Base-by-base conservation (phyloP, 129 eudicot species). In the Escallonia rubra region DNA sequence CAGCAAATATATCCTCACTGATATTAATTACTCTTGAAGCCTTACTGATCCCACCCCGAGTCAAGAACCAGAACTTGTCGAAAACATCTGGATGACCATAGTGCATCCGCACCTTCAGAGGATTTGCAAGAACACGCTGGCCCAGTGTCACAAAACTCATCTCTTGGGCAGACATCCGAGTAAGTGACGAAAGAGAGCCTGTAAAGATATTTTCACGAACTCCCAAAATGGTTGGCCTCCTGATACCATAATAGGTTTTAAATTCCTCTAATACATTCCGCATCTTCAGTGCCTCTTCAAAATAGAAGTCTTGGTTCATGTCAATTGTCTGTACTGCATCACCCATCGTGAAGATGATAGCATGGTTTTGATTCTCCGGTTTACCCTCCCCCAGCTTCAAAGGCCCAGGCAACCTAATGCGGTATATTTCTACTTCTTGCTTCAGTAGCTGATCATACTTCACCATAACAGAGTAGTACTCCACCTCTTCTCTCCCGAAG, bases 111-210 rank as follows among this genome's bases (percentile, higher is more conserved):
- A 91, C 90, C 71, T 91, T 91, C 10, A 91, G 78, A 49, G 97
- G 97, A 69, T 91, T 88, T 55, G 97, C 97, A 43, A 91, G 79
- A 66, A 91, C 97, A 47, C 97, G 89, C 74, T 91, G 97, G 10
- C 97, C 97, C 15, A 91, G 76, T 4, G 97, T 91, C 66, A 91
- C 96, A 60, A 91, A 91, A 67, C 97, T 91, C 75, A 77, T 91
- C 66, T 91, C 97, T 71, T 91, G 97, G 42, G 96, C 88, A 67
- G 97, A 91, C 97, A 91, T 91, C 97, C 96, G 79, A 23, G 97
- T 96, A 8, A 91, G 90, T 3, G 97, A 88, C 5, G 97, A 91
- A 3, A 91, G 96, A 3, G 97, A 85, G 14, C 97, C 96, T 0
- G 97, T 91, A 70, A 91, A 91, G 72, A 91, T 85, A 74, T 88